Conservation (phyloP, 2,329 filamentous ascomycete genomes). For the Teratosphaeria viscida region DNA sequence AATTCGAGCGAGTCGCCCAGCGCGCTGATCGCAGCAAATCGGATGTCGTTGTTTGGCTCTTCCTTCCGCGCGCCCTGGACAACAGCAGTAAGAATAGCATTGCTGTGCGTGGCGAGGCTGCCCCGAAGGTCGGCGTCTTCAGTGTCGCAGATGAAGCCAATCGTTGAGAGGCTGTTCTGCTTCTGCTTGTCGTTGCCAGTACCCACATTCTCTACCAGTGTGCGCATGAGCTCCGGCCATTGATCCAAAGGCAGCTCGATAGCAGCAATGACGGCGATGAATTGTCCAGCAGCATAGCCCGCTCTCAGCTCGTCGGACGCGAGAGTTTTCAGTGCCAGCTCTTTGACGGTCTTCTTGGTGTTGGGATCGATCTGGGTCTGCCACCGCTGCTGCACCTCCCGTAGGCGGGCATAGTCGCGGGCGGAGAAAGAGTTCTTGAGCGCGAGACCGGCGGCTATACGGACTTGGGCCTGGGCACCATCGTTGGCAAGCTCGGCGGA, state of each 20-base stretch:
- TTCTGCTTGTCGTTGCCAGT: constrained; percentile 79
- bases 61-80: constrained; percentile 96
- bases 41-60: constrained; percentile 82
- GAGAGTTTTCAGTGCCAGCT: constrained; percentile 79
- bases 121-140: constrained; percentile 79
- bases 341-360: constrained; percentile 81
- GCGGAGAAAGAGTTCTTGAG: constrained; percentile 97
- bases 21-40: constrained; percentile 83
- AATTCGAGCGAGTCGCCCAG: constrained; percentile 96
- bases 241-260: constrained; percentile 90
- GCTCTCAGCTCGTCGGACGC: constrained; percentile 69
- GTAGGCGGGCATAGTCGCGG: constrained; percentile 76
- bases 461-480: constrained; percentile 67
- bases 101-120: constrained; percentile 76
- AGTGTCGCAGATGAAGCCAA: constrained; percentile 96
- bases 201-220: constrained; percentile 85
- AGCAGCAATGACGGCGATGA: constrained; percentile 86
- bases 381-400: constrained; percentile 91
- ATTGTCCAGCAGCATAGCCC: constrained; percentile 66
- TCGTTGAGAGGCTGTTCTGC: constrained; percentile 88
- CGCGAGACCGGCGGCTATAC: constrained; percentile 88
- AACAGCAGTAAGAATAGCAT: constrained; percentile 93
- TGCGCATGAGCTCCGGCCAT: constrained; percentile 85
- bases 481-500: constrained; percentile 93
- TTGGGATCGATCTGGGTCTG: constrained; percentile 67